Base-by-base conservation (phyloP, 2,329 filamentous ascomycete species). In the Apiospora koreana region DNA sequence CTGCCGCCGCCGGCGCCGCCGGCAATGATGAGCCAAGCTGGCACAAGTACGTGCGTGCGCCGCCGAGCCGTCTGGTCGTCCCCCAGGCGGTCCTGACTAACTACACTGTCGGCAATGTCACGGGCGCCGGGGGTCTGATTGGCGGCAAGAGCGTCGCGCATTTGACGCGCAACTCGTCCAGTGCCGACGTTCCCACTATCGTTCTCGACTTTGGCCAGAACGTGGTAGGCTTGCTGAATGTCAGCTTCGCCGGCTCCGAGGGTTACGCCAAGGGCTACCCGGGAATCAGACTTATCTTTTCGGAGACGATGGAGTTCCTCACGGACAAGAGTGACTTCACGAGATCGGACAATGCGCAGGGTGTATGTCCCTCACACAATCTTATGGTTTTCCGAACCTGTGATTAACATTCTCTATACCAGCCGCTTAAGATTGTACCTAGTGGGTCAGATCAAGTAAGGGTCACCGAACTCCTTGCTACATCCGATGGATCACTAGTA, bases 181-280 rank as follows among this genome's bases (percentile, higher is more conserved):
- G 69, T 5, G 71, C 75, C 7, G 72, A 76, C 4, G 69, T 75
- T 0, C 83, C 85, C 0, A 78, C 78, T 1, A 73, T 87, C 10
- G 81, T 86, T 18, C 73, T 87, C n/a, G 85, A 87, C 73, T 87
- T 86, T 74, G 85, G 85, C 1, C 81, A 83, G 68, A 85, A 86
- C 69, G 78, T 84, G 4, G 84, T 81, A 8, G 85, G 85, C 0
- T 76, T 81, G 45, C 69, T 86, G 4, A 79, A 76, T 4, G 83
- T 87, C 50, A 75, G 79, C 8, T 86, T 87, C 70, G 79, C 78
- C 1, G 81, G 81, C 0, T 78, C 80, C 0, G 72, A 72, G 14
- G 78, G 77, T 31, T 70, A 23, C 25, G 68, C 67, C 6, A 64
- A 64, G 8, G 79, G 74, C 67, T 76, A 76, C 38, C 84, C 80